Base-by-base conservation (phyloP, 2,329 filamentous ascomycete species). In the Penicillium sp. region DNA sequence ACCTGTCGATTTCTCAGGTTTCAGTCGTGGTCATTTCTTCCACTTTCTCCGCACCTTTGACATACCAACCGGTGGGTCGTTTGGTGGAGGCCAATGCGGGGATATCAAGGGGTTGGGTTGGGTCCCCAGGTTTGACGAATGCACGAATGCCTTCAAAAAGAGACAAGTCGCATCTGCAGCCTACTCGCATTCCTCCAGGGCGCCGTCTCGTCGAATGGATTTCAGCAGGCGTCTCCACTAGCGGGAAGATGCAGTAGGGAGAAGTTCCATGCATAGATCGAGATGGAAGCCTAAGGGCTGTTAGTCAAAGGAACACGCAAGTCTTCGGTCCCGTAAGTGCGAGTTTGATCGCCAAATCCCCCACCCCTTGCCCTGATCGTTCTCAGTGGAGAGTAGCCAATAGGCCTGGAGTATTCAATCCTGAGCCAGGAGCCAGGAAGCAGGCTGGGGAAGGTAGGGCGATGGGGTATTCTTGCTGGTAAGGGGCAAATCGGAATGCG, bases 401-500 rank as follows among this genome's bases (percentile, higher is more conserved):
- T n/a, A 21, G 12, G n/a, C 13, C 21, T 40, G 2, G 26, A 40
- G 21, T 15, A 40, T 17, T 17, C 21, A 26, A n/a, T 13, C 9
- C 4, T 3, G 33, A 36, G 20, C n/a, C 10, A 36, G 33, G n/a
- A 40, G 8, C 12, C 17, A 15, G 10, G 9, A 9, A 9, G 36
- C 7, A 17, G n/a, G n/a, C n/a, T 7, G 4, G 36, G n/a, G 36
- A 26, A 24, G 13, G 36, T 40, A 40, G 36, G 21, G 20, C 21
- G 21, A 24, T 24, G 21, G 26, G 12, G 44, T n/a, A 33, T 26
- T 44, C 39, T 36, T 45, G 30, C 45, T 49, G 32, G 51, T 54
- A 51, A 55, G 49, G 51, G 54, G 54, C 50, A 54, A 52, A 48
- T 47, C 23, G 49, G 56, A 59, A 59, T 59, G 56, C 39, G 21